Conservation (phyloP, 164 flowering plant genomes). For the Vitis rupestris region DNA sequence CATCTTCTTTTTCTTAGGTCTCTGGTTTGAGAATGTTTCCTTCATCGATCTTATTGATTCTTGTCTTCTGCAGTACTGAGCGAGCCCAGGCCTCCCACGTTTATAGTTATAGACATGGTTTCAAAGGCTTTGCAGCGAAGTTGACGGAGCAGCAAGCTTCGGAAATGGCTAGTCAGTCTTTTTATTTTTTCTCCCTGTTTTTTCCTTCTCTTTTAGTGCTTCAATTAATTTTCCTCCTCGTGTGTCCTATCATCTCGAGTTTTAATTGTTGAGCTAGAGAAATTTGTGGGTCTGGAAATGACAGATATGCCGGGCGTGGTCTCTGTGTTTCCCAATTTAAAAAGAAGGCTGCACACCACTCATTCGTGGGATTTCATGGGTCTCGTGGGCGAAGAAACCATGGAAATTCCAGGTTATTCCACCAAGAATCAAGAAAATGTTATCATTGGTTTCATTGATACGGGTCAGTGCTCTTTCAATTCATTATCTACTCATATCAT, state of each 20-base stretch:
- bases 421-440: conserved; percentile 72
- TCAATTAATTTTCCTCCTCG: too few species aligned
- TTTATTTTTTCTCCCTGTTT: not conserved
- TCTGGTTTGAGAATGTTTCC: not conserved
- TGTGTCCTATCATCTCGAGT: too few species aligned
- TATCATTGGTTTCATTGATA: conserved; percentile 75
- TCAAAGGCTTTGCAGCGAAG: conserved; percentile 81
- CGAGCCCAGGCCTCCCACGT: conserved; percentile 63
- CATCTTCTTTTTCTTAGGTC: not conserved
- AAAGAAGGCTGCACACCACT: conserved; percentile 68
- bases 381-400: conserved; percentile 52
- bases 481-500: not conserved
- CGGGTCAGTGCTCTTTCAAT: conserved; percentile 37
- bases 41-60: not conserved
- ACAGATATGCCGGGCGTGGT: conserved; percentile 82
- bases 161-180: conserved; percentile 46
- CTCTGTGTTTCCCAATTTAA: conserved; percentile 69
- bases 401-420: conserved; percentile 71
- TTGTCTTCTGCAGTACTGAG: conserved; percentile 38
- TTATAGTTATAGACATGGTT: conserved; percentile 70
- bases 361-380: conserved; percentile 96
- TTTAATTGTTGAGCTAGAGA: too few species aligned
- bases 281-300: not conserved
- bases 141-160: conserved; percentile 61
- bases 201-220: too few species aligned